Conservation (phyloP, 306 rosid species). For the Senna siamea region DNA sequence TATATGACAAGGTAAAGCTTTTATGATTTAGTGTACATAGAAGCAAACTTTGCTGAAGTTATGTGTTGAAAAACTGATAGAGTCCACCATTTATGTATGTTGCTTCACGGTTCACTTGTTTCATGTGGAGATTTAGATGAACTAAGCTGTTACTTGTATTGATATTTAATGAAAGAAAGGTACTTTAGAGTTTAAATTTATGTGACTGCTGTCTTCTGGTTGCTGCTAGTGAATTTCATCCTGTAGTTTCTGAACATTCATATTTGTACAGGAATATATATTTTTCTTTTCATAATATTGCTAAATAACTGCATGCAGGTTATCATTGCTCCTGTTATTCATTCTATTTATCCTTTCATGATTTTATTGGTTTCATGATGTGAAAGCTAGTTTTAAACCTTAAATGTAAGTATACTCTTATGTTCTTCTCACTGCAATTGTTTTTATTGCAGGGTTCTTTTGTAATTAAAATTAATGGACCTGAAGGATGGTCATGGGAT, state of each 20-base stretch:
- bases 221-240: neutral
- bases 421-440: slow-evolving; percentile 44
- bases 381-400: neutral
- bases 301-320: neutral
- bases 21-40: slow-evolving; percentile 17
- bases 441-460: slow-evolving; percentile 78
- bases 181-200: neutral
- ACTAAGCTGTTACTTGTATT: neutral
- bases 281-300: neutral
- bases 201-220: neutral
- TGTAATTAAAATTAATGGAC: slow-evolving; percentile 80
- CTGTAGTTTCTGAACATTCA: neutral
- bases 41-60: slow-evolving; percentile 26
- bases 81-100: neutral
- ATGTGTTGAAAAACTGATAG: neutral
- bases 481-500: slow-evolving; percentile 96
- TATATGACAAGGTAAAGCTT: slow-evolving; percentile 85
- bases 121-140: neutral
- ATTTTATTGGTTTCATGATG: neutral
- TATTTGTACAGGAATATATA: neutral
- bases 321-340: neutral
- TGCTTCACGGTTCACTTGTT: too few species aligned
- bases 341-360: neutral
- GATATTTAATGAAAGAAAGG: neutral
- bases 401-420: slow-evolving; percentile 10